Conservation (phyloP, 2,329 filamentous ascomycete species). For the Arthrobotrys sphaeroides region DNA sequence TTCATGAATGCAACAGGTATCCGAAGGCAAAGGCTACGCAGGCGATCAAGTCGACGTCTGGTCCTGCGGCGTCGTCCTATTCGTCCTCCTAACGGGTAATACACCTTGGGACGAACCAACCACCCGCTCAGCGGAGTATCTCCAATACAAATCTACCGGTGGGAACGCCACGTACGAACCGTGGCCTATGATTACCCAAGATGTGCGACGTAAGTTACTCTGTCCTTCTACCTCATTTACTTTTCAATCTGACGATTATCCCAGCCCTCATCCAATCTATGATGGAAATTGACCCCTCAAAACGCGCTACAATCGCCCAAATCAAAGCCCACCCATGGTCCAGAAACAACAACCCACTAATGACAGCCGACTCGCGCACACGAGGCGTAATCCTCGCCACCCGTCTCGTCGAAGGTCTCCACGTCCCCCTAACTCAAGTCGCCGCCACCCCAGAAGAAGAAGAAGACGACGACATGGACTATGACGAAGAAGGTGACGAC, state of each 20-base stretch:
- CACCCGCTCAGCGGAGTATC: slow-evolving; percentile 84
- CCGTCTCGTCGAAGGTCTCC: slow-evolving; percentile 89
- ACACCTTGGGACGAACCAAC: slow-evolving; percentile 98
- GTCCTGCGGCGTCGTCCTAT: slow-evolving; percentile 98
- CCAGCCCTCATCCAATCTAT: slow-evolving; percentile 82
- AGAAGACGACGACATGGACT: slow-evolving; percentile 63
- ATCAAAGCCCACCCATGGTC: slow-evolving; percentile 95
- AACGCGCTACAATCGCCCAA: slow-evolving; percentile 84
- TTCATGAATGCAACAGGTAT: slow-evolving; percentile 59
- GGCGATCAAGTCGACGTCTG: slow-evolving; percentile 90
- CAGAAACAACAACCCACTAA: slow-evolving; percentile 79
- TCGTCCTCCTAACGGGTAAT: slow-evolving; percentile 92
- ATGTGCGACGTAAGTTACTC: slow-evolving; percentile 68
- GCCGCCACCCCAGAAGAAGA: slow-evolving; percentile 57
- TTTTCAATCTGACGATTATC: not conserved
- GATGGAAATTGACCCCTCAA: slow-evolving; percentile 80
- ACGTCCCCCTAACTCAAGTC: slow-evolving; percentile 80
- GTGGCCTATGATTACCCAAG: slow-evolving; percentile 79
- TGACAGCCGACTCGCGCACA: slow-evolving; percentile 70
- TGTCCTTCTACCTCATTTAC: not conserved
- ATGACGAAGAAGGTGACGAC: not conserved
- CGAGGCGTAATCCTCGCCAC: slow-evolving; percentile 82
- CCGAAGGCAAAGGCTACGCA: slow-evolving; percentile 63
- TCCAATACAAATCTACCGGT: slow-evolving; percentile 81
- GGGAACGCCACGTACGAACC: slow-evolving; percentile 85